Conservation (phyloP, 805 yeast species). For the Nakazawaea sp. region DNA sequence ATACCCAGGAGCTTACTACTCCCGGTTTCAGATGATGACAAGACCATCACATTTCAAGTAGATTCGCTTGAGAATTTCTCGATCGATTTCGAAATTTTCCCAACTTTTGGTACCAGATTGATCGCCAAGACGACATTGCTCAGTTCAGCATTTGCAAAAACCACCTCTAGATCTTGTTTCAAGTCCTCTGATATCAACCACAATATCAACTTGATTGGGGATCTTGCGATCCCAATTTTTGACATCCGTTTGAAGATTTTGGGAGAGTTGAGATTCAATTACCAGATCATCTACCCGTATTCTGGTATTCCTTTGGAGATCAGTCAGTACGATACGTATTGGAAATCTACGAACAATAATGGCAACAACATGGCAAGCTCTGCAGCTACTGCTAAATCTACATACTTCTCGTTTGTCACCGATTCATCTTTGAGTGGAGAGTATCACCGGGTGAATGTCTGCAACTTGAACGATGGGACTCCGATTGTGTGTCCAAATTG, state of each 20-base stretch:
- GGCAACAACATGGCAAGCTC: background rate
- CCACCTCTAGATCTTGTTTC: slow-evolving; percentile 12
- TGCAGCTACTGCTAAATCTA: slow-evolving; percentile 14
- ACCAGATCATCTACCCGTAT: slow-evolving; percentile 85
- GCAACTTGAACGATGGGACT: slow-evolving; percentile 73
- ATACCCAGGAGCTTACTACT: slow-evolving; percentile 82
- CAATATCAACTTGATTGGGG: slow-evolving; percentile 28
- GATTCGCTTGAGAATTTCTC: slow-evolving; percentile 68
- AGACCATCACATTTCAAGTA: slow-evolving; percentile 71
- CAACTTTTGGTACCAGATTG: slow-evolving; percentile 89
- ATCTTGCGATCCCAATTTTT: slow-evolving; percentile 60
- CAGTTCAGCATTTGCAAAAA: slow-evolving; percentile 39
- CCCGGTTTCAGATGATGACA: slow-evolving; percentile 66
- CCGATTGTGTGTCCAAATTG: slow-evolving; percentile 75
- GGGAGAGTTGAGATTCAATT: slow-evolving; percentile 73
- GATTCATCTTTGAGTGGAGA: slow-evolving; percentile 86
- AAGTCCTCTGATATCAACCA: slow-evolving; percentile 29
- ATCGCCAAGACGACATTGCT: slow-evolving; percentile 86
- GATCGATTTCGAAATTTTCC: slow-evolving; percentile 85
- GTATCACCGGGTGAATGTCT: slow-evolving; percentile 63
- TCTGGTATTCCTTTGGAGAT: slow-evolving; percentile 79
- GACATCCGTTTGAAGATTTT: slow-evolving; percentile 76
- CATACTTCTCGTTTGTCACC: slow-evolving; percentile 67
- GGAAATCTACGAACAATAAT: slow-evolving; percentile 80
- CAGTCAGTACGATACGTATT: slow-evolving; percentile 89